Evolutionary conservation across 495 filamentous ascomycete genomes (phyloP), one percentile per base, ranked within the genome.

Genomic region (Delitschia confertaspora): DNA sequence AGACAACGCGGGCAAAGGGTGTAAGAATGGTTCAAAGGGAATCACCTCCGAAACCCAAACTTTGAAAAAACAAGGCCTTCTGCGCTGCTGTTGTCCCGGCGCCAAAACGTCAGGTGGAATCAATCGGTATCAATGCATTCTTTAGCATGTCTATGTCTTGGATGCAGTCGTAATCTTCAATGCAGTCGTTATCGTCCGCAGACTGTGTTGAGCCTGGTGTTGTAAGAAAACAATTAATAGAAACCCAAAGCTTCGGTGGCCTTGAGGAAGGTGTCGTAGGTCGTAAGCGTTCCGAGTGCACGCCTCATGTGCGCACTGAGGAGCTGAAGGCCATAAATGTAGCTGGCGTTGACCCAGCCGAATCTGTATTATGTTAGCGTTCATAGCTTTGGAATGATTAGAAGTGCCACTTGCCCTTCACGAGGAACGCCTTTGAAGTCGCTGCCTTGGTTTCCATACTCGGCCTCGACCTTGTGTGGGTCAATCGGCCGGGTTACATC

Each of bases 301-400:
- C 88, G 78, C 59, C 75, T 77, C 74, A 87, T 85, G 60, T 93
- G 85, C 7, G 81, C 78, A 49, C 80, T 87, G 34, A 93, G 67
- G 49, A 93, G 77, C 29, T 85, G 79, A 25, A 95, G 67, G 33
- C 89, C 91, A 57, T 87, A 85, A 33, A 95, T 79, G 59, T 88
- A 96, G 57, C 86, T 93, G 45, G 88, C 91, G 56, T 98, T 98
- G 56, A 95, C 93, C 91, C 91, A 98, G 16, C 89, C 91, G 58
- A 98, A 98, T 27, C 91, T 98, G 51, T 21, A 52, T 18, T 19
- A 45, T 49, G 68, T 58, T 68, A 63, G 37, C 25, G 18, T 18
- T 11, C 14, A 42, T 0, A 36, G 39, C 24, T 25, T 38, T 45
- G 38, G 33, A 30, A 39, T 14, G 46, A 2, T 27, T 22, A 47